A percentile compares a stretch with the other conserved stretches of the same genome.
phyloP scores from a whole-genome alignment of 305 asterid species.

The Fraxinus ornus region DNA sequence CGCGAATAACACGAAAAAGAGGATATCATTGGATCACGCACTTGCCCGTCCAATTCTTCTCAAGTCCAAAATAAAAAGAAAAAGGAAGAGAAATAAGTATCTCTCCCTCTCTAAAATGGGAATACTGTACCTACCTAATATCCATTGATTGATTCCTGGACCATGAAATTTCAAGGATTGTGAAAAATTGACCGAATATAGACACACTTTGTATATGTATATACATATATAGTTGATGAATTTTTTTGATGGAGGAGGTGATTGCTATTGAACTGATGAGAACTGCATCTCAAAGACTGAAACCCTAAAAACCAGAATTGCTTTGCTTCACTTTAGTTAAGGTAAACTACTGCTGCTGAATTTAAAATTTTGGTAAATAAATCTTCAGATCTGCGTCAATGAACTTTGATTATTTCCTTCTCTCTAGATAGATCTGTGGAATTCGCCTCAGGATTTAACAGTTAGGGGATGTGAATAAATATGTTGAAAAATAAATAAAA shows the following conservation, averaged over 20 bases:
- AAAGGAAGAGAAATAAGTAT: neutral
- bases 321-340: slow-evolving; percentile 39
- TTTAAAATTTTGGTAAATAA: slow-evolving; percentile 32
- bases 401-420: slow-evolving; percentile 19
- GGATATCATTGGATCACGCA: neutral
- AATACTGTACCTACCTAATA: slow-evolving; percentile 26
- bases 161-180: slow-evolving; percentile 24
- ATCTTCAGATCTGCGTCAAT: slow-evolving; percentile 35
- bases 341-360: slow-evolving; percentile 47
- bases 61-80: neutral
- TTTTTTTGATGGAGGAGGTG: slow-evolving; percentile 35
- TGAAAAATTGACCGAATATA: slow-evolving; percentile 25
- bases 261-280: slow-evolving; percentile 40
- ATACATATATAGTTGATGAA: slow-evolving; percentile 30
- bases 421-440: slow-evolving; percentile 13
- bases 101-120: slow-evolving; percentile 20
- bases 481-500: neutral
- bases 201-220: slow-evolving; percentile 4
- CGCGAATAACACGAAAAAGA: neutral
- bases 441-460: neutral
- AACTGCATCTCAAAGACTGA: slow-evolving; percentile 46
- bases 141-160: slow-evolving; percentile 30
- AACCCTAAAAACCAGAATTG: slow-evolving; percentile 50
- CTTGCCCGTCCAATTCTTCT: neutral
- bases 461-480: neutral